Conservation (phyloP, 202 grass and related monocot genomes). For the Miscanthus sacchariflorus region DNA sequence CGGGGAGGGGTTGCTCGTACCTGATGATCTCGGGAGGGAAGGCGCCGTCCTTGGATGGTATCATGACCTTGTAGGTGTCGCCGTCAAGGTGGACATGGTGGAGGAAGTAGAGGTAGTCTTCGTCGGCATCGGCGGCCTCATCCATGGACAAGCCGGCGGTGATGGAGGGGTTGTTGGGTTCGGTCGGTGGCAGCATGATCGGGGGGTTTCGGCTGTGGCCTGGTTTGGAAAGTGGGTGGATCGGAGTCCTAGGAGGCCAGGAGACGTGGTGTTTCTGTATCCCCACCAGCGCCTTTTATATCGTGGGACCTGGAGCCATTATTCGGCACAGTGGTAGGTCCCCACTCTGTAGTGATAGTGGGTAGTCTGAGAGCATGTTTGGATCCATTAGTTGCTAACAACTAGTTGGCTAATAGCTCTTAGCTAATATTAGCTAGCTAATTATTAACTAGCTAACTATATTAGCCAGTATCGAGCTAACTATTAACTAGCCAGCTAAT, state of each 20-base stretch:
- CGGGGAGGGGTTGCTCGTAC: conserved; percentile 34
- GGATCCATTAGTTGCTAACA: no score
- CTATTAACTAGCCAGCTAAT: no score
- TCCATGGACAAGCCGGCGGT: background rate
- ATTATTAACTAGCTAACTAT: no score
- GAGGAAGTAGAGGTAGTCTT: conserved; percentile 54
- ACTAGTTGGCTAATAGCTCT: no score
- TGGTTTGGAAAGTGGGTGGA: background rate
- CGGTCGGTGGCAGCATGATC: background rate
- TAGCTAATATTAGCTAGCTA: no score
- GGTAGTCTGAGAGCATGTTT: no score
- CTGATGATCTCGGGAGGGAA: conserved; percentile 21
- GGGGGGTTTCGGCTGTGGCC: background rate
- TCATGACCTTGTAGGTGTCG: conserved; percentile 37
- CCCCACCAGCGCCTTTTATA: no score
- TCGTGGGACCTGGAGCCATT: no score
- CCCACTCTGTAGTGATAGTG: no score
- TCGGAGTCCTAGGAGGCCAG: background rate
- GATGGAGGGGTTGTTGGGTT: background rate
- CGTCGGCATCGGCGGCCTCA: background rate
- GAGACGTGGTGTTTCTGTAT: background rate
- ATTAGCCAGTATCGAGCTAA: no score
- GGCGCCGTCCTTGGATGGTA: conserved; percentile 8
- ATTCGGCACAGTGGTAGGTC: no score
- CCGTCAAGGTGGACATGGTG: conserved; percentile 20